These are phyloP conservation scores for Eimeria nieschulzi DNA, from an alignment of 169 alveolate species.

Conservation along the genomic window DNA sequence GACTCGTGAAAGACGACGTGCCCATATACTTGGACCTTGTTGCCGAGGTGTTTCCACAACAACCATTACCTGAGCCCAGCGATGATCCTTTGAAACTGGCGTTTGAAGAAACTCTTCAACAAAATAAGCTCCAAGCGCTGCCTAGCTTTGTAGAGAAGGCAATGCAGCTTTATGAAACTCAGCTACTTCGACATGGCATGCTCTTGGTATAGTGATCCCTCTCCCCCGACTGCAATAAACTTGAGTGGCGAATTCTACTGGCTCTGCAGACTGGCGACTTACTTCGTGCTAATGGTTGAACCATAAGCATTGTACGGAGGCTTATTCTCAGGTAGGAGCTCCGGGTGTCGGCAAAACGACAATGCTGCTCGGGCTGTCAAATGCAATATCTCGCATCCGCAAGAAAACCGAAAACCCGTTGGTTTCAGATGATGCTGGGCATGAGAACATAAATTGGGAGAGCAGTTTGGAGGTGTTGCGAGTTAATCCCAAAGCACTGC, in stretches of 20 bases:
- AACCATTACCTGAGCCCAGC: constrained; percentile 82
- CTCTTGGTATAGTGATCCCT: constrained; percentile 90
- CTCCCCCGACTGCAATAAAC: neutral
- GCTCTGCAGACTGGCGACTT: neutral
- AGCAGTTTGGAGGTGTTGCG: constrained; percentile 34
- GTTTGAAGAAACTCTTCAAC: constrained; percentile 33
- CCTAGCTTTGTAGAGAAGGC: constrained; percentile 90
- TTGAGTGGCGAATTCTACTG: neutral
- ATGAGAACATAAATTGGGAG: neutral
- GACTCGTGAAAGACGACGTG: constrained; percentile 89
- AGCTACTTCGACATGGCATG: constrained; percentile 94
- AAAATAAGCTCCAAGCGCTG: constrained; percentile 80
- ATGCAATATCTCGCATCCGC: constrained; percentile 28
- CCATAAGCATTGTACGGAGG: neutral
- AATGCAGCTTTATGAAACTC: constrained; percentile 94
- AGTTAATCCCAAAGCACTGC: constrained; percentile 95
- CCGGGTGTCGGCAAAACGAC: constrained; percentile 67
- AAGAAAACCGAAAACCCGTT: neutral
- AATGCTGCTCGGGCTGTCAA: constrained; percentile 31
- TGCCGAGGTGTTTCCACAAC: constrained; percentile 94
- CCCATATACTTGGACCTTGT: constrained; percentile 93
- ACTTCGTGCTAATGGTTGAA: no score
- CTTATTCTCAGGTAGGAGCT: constrained; percentile 61
- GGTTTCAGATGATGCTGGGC: neutral
- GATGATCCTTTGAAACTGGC: constrained; percentile 21